Evolutionary conservation across 176 grass and related monocot species (phyloP).

Genomic region (Elaeis guineensis): DNA sequence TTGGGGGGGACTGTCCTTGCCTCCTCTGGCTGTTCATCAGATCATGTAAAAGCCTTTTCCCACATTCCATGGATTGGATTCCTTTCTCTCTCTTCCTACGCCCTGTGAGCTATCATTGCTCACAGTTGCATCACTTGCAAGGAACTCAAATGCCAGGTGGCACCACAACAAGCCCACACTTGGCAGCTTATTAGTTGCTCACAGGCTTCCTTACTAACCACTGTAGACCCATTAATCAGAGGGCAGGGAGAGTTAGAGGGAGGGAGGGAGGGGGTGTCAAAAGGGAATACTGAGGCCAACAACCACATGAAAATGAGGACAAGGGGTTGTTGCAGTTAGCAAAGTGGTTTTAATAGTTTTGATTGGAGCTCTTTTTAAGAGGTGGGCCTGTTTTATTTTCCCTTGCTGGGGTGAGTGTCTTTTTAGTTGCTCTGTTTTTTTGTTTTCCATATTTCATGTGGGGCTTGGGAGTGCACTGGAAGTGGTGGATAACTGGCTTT

Average conservation of each 20-base stretch:
- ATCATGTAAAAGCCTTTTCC: background rate
- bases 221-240: background rate
- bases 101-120: background rate
- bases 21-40: background rate
- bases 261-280: too few relatives aligned
- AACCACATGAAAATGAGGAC: constrained; percentile 1
- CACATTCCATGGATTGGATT: constrained; percentile 10
- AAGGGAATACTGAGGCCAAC: background rate
- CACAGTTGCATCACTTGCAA: constrained; percentile 5
- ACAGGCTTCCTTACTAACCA: background rate
- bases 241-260: too few relatives aligned
- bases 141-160: constrained; percentile 14
- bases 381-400: too few relatives aligned
- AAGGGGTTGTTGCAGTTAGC: too few relatives aligned
- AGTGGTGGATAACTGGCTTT: too few relatives aligned
- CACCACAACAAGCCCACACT: background rate
- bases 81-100: background rate
- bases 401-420: too few relatives aligned
- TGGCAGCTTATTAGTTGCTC: background rate
- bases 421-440: too few relatives aligned
- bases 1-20: background rate
- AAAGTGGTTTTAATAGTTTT: too few relatives aligned
- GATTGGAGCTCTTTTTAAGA: too few relatives aligned
- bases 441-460: too few relatives aligned
- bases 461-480: background rate